Conservation (phyloP, 345 rosid genomes). For the Stellera chamaejasme region DNA sequence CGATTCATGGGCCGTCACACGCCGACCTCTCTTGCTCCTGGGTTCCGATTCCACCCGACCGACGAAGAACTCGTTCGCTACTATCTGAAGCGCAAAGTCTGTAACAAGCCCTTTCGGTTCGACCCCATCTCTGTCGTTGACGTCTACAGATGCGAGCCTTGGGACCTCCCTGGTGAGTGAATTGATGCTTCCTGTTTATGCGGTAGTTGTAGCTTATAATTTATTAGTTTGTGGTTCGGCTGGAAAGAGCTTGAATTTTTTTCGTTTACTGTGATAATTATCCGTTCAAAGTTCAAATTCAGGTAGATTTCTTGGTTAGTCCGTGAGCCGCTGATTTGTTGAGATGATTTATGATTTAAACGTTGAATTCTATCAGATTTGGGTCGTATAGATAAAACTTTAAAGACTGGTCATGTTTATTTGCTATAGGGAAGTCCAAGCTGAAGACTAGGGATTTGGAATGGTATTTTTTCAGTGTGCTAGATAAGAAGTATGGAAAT, state of each 20-base stretch:
- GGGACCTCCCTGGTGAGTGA: conserved; percentile 84
- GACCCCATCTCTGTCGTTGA: conserved; percentile 71
- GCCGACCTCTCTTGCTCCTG: conserved; percentile 63
- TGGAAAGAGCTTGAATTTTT: neutral
- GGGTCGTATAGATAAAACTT: neutral
- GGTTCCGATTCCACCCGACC: conserved; percentile 91
- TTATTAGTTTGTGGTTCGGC: neutral
- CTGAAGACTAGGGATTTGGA: conserved; percentile 85
- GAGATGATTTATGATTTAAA: neutral
- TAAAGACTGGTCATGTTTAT: neutral
- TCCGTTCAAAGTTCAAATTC: neutral
- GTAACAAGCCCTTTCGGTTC: conserved; percentile 55
- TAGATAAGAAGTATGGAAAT: conserved; percentile 81
- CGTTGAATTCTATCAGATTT: neutral
- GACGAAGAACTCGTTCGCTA: conserved; percentile 95
- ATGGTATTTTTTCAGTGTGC: conserved; percentile 84
- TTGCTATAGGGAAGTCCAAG: conserved; percentile 51
- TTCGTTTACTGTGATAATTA: neutral
- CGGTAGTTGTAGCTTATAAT: no score
- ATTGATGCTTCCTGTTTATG: neutral
- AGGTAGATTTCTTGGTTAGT: neutral
- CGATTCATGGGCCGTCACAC: conserved; percentile 48
- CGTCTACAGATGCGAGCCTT: conserved; percentile 78
- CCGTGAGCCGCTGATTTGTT: neutral
- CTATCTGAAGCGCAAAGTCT: conserved; percentile 76